phyloP scores from a whole-genome alignment of 495 filamentous ascomycete species.

The Penicillium diatomitis region DNA sequence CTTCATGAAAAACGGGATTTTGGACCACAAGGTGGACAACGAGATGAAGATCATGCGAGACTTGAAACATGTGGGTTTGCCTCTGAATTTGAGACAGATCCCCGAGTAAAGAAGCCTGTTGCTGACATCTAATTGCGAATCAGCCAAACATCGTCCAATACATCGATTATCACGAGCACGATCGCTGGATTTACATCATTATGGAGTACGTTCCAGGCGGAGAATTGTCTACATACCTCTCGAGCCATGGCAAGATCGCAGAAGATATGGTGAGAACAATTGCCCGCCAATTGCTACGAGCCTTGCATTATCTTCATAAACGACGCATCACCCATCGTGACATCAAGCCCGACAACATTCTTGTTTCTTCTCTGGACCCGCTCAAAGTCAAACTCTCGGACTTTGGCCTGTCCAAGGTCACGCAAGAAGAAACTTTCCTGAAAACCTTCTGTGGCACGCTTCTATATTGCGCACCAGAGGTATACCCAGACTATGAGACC shows the following conservation, averaged over 20 bases:
- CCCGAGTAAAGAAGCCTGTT: no score
- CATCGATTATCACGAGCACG: conserved; percentile 72
- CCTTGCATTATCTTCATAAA: conserved; percentile 77
- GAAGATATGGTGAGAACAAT: conserved; percentile 64
- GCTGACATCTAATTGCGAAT: not conserved
- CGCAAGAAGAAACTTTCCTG: conserved; percentile 81
- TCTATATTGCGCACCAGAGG: conserved; percentile 91
- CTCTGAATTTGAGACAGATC: not conserved
- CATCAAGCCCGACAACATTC: conserved; percentile 96
- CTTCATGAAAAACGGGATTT: conserved; percentile 78
- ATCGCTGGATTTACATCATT: conserved; percentile 76
- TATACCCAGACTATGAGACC: conserved; percentile 73
- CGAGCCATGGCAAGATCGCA: conserved; percentile 45
- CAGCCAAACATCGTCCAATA: conserved; percentile 88
- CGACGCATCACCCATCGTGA: conserved; percentile 90
- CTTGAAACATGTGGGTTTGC: conserved; percentile 63
- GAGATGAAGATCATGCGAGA: conserved; percentile 90
- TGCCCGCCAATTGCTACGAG: conserved; percentile 66
- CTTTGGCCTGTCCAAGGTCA: conserved; percentile 90
- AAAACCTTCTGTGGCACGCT: conserved; percentile 95
- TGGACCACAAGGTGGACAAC: conserved; percentile 81
- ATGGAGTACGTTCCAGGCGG: conserved; percentile 90
- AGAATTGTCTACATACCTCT: conserved; percentile 69
- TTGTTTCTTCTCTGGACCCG: conserved; percentile 64
- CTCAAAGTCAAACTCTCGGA: conserved; percentile 85